Conservation (phyloP, 805 yeast species). For the Candida methanosorbosa region DNA sequence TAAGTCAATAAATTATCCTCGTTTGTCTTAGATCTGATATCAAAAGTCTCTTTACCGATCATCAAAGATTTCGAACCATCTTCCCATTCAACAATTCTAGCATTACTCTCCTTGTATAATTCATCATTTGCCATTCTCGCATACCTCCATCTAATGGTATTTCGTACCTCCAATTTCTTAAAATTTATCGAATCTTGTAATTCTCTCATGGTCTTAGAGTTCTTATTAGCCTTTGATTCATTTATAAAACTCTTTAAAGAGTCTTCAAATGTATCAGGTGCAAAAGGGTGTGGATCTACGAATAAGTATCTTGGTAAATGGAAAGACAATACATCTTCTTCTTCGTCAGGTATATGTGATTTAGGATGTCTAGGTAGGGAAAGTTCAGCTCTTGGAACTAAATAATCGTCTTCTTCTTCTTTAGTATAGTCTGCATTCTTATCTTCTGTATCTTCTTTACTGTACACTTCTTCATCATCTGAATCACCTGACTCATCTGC, state of each 20-base stretch:
- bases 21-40: constrained; percentile 54
- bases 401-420: constrained; percentile 26
- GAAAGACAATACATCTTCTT: constrained; percentile 29
- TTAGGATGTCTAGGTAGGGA: constrained; percentile 44
- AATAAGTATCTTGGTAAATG: constrained; percentile 78
- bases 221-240: constrained; percentile 24
- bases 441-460: constrained; percentile 25
- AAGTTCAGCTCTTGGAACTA: constrained; percentile 26
- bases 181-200: constrained; percentile 40
- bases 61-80: constrained; percentile 86
- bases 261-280: constrained; percentile 42
- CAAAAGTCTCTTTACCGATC: constrained; percentile 82
- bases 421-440: constrained; percentile 25
- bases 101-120: constrained; percentile 77
- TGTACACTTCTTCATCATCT: constrained; percentile 28
- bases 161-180: constrained; percentile 27
- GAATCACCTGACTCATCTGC: constrained; percentile 16
- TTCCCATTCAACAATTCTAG: constrained; percentile 88
- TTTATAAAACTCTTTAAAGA: constrained; percentile 42
- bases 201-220: constrained; percentile 36
- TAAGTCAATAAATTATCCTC: constrained; percentile 70
- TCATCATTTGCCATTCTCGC: constrained; percentile 64
- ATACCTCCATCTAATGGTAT: constrained; percentile 92
- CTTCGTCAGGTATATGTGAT: constrained; percentile 28
- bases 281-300: constrained; percentile 83